A percentile compares a stretch with the other conserved stretches of the same genome.
These are phyloP conservation scores for Colletotrichum salicis DNA, from an alignment of 2,329 filamentous ascomycete genomes.

Conservation along the genomic window DNA sequence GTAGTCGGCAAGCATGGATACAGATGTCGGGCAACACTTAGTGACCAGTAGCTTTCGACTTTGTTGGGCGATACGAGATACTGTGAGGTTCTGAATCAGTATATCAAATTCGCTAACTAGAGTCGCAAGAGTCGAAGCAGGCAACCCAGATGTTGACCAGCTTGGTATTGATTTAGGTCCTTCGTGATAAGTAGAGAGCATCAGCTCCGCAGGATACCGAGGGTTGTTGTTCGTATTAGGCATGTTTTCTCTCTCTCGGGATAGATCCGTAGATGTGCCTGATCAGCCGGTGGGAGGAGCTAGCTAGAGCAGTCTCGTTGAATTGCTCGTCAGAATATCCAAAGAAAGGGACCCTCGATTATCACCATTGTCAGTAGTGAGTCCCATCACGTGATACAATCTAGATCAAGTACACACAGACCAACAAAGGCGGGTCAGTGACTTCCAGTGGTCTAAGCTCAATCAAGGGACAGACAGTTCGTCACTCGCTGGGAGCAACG, in stretches of 20 bases:
- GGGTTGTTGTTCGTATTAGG: no score
- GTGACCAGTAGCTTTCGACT: no score
- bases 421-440: constrained; percentile 12
- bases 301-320: not conserved
- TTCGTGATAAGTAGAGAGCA: not conserved
- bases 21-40: not conserved
- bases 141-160: not conserved
- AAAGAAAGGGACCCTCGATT: not conserved
- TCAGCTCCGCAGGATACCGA: not conserved
- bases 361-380: no score
- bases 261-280: not conserved
- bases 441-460: not conserved
- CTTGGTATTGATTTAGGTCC: not conserved
- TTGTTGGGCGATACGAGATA: no score
- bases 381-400: not conserved
- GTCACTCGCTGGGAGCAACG: constrained; percentile 18
- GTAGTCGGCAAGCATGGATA: no score
- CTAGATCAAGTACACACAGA: constrained; percentile 8
- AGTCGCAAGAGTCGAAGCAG: not conserved
- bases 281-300: no score
- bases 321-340: not conserved
- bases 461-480: constrained; percentile 21
- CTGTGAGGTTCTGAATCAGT: not conserved
- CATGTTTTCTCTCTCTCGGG: not conserved
- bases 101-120: not conserved